phyloP scores from a whole-genome alignment of 768 basidiomycete species.

The Postia placenta region DNA sequence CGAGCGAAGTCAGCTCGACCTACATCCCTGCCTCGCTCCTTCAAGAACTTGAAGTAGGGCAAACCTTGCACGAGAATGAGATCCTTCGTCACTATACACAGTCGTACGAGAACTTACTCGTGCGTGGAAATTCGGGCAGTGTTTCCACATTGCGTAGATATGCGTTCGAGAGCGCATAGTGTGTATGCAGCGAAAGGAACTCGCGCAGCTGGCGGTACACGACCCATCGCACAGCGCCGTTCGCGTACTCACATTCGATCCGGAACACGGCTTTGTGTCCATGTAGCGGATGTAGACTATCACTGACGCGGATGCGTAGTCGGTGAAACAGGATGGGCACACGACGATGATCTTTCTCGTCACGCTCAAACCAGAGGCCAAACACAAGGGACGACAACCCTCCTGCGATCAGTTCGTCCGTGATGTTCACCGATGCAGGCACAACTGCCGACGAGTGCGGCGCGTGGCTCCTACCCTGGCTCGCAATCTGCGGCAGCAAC shows the following conservation, averaged over 20 bases:
- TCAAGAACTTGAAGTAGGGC: conserved; percentile 87
- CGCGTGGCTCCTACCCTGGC: conserved; percentile 26
- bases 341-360: conserved; percentile 78
- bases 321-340: conserved; percentile 76
- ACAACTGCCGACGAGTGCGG: conserved; percentile 43
- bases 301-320: conserved; percentile 77
- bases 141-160: conserved; percentile 67
- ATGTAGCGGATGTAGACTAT: conserved; percentile 78
- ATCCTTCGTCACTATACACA: neutral
- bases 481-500: conserved; percentile 51
- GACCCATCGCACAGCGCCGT: conserved; percentile 89
- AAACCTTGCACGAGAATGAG: conserved; percentile 44
- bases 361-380: conserved; percentile 79
- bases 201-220: conserved; percentile 91
- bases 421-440: conserved; percentile 60
- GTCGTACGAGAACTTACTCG: conserved; percentile 39
- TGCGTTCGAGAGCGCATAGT: conserved; percentile 82
- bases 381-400: conserved; percentile 76
- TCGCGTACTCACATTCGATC: conserved; percentile 95
- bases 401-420: conserved; percentile 75
- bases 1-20: conserved; percentile 73
- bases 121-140: conserved; percentile 88
- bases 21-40: conserved; percentile 45
- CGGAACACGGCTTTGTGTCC: conserved; percentile 76
- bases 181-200: conserved; percentile 83